Evolutionary conservation across 495 filamentous ascomycete species (phyloP).

Genomic region (Hypoxylon lenormandii): DNA sequence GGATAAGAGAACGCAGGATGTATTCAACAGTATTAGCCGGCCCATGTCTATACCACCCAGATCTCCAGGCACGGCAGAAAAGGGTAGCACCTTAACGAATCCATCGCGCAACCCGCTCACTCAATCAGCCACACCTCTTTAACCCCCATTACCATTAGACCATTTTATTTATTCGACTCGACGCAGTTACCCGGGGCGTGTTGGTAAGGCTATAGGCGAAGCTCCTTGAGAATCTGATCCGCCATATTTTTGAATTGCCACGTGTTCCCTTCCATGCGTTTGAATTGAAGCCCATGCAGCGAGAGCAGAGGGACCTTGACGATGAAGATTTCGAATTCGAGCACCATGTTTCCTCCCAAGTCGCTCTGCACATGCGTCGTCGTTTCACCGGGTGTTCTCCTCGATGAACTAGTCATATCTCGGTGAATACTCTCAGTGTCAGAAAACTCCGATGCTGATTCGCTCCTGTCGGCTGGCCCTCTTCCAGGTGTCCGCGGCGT

Average conservation of each 20-base stretch:
- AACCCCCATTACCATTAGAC: neutral
- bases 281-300: constrained; percentile 97
- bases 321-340: constrained; percentile 95
- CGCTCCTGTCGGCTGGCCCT: constrained; percentile 73
- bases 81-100: too few species aligned
- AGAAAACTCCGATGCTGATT: constrained; percentile 82
- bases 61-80: neutral
- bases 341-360: constrained; percentile 78
- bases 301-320: constrained; percentile 96
- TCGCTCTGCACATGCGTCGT: constrained; percentile 88
- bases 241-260: constrained; percentile 99
- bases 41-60: constrained; percentile 19
- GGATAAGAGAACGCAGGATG: constrained; percentile 11
- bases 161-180: neutral
- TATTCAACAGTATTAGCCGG: constrained; percentile 30
- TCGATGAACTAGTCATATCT: constrained; percentile 53
- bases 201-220: constrained; percentile 72
- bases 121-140: neutral
- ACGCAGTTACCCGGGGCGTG: neutral
- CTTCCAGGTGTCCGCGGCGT: constrained; percentile 60
- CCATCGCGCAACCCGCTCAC: too few species aligned
- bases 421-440: constrained; percentile 72
- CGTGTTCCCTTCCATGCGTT: constrained; percentile 92
- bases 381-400: constrained; percentile 78
- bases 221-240: constrained; percentile 87